These are phyloP conservation scores for Penicillium chermesinum DNA, from an alignment of 495 filamentous ascomycete species.

Conservation along the genomic window DNA sequence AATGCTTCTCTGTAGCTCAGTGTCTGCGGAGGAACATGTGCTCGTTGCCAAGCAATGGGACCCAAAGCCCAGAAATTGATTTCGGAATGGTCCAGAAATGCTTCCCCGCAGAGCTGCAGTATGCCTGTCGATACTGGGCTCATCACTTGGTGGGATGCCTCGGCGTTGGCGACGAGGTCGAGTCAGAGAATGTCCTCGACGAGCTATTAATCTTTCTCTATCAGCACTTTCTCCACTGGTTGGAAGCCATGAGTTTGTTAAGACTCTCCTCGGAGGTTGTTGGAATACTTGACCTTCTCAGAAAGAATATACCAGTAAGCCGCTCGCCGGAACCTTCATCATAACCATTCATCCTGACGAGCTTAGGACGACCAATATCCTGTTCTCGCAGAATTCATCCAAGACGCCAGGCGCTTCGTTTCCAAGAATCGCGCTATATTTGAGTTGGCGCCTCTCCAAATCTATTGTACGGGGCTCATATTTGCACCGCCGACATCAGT, in stretches of 20 bases:
- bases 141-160: conserved; percentile 26
- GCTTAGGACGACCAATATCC: conserved; percentile 4
- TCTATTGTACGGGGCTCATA: conserved; percentile 25
- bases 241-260: conserved; percentile 9
- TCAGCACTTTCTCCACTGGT: conserved; percentile 8
- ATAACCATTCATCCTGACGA: too few species aligned
- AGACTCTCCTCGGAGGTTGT: conserved; percentile 1
- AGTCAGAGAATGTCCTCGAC: background rate
- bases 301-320: conserved; percentile 1
- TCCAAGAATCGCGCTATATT: conserved; percentile 25
- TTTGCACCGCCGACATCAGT: conserved; percentile 32
- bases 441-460: conserved; percentile 20
- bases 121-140: conserved; percentile 46
- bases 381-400: conserved; percentile 9
- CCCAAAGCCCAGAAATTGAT: conserved; percentile 33
- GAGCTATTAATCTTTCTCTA: background rate
- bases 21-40: conserved; percentile 11
- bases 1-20: conserved; percentile 16
- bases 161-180: background rate
- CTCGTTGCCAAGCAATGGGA: background rate
- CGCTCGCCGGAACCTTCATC: too few species aligned
- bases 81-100: conserved; percentile 9
- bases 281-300: background rate
- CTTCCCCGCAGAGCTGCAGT: conserved; percentile 28
- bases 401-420: conserved; percentile 35